These are phyloP conservation scores for Pseudogymnoascus sp. DNA, from an alignment of 2,329 filamentous ascomycete genomes.

Conservation along the genomic window DNA sequence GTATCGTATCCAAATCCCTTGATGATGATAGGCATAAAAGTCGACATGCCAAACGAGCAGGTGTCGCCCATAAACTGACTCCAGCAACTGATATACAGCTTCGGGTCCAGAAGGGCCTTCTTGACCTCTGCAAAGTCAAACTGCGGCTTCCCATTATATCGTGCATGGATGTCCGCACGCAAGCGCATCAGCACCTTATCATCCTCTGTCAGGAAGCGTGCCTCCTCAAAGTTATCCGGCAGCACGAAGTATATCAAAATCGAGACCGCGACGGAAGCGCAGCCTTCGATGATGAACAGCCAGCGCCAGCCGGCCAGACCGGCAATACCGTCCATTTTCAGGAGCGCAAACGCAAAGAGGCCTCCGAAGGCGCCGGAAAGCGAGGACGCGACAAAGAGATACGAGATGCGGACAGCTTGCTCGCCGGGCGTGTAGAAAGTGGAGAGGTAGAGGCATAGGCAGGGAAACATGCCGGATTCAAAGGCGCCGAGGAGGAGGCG, in stretches of 20 bases:
- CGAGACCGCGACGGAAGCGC: constrained; percentile 37
- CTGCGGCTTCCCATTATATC: constrained; percentile 43
- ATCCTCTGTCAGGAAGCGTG: constrained; percentile 42
- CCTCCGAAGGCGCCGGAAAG: constrained; percentile 45
- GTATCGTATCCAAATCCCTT: constrained; percentile 43
- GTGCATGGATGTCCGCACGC: constrained; percentile 37
- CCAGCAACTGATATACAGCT: constrained; percentile 40
- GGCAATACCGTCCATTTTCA: constrained; percentile 39
- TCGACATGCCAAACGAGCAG: constrained; percentile 45
- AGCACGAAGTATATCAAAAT: constrained; percentile 40
- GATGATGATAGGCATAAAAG: constrained; percentile 51
- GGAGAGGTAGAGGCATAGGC: constrained; percentile 41
- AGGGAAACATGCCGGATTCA: constrained; percentile 44
- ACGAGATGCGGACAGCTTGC: constrained; percentile 45
- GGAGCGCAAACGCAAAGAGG: constrained; percentile 44
- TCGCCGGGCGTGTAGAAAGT: constrained; percentile 52
- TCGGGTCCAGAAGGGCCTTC: constrained; percentile 42
- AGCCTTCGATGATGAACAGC: constrained; percentile 44
- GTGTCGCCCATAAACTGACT: constrained; percentile 20
- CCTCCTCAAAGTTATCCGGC: constrained; percentile 39
- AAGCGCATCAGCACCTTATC: constrained; percentile 45
- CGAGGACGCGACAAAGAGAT: constrained; percentile 47
- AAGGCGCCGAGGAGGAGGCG: constrained; percentile 41
- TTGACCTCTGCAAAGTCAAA: constrained; percentile 45
- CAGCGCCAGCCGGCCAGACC: constrained; percentile 42